phyloP scores from a whole-genome alignment of 2,329 filamentous ascomycete species.

The Colletotrichum sp. region DNA sequence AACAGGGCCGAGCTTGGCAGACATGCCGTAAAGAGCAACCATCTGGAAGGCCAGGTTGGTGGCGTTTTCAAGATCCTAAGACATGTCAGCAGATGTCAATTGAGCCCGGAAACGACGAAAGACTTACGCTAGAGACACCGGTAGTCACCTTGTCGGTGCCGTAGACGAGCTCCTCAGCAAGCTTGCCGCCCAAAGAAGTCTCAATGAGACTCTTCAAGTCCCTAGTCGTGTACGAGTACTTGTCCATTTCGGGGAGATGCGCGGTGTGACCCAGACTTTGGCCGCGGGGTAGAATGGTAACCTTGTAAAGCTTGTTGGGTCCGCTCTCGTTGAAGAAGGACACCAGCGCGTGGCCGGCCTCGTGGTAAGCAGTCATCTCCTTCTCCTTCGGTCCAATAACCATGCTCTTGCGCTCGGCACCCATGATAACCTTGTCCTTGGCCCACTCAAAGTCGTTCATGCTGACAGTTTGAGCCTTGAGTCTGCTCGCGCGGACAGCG shows the following conservation, averaged over 20 bases:
- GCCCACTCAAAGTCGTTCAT: conserved; percentile 93
- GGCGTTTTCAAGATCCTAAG: conserved; percentile 80
- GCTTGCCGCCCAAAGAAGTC: conserved; percentile 83
- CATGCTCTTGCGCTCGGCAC: conserved; percentile 87
- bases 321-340: conserved; percentile 79
- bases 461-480: conserved; percentile 76
- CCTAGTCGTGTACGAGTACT: conserved; percentile 84
- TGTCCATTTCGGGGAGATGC: conserved; percentile 88
- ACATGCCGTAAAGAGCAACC: conserved; percentile 92
- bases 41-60: conserved; percentile 85
- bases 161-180: conserved; percentile 90
- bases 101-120: not conserved
- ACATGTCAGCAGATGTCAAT: conserved; percentile 27
- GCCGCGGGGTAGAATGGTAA: conserved; percentile 93
- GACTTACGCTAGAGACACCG: conserved; percentile 78
- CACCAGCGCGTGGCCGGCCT: conserved; percentile 93
- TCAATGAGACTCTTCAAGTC: conserved; percentile 85
- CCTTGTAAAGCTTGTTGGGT: conserved; percentile 87
- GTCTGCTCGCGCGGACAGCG: conserved; percentile 90
- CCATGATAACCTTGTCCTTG: conserved; percentile 98
- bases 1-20: conserved; percentile 83
- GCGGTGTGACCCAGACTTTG: conserved; percentile 86
- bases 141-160: conserved; percentile 91
- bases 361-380: conserved; percentile 93
- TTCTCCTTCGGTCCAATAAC: conserved; percentile 94